Evolutionary conservation across 2,329 filamentous ascomycete genomes (phyloP), one percentile per base, ranked within the genome.

Genomic region (Epichloe elymi): DNA sequence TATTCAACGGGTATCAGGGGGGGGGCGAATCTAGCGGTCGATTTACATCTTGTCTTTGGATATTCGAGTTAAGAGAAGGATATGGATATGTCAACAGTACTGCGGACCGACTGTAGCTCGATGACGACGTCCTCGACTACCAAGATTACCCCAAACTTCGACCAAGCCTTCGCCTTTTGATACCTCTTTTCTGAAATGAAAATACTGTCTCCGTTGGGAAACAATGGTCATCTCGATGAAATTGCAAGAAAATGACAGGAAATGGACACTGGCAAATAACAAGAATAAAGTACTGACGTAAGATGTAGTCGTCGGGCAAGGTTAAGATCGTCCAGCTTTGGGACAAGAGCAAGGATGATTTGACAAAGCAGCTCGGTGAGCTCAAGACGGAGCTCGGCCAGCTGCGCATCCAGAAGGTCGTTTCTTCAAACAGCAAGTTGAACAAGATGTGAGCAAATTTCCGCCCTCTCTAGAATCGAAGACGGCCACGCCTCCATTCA

Each of bases 291-390:
- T 10, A 36, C 46, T 48, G 15, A 48, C 38, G 17, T 20, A 10
- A 5, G 26, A 47, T 20, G 52, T 60, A 73, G 70, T 73, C 70
- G 67, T 70, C 70, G 61, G 65, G 67, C 63, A 84, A 83, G 82
- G 88, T 98, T 76, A 97, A 96, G 86, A 84, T 91, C 74, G 82
- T 82, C 77, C 82, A 87, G 78, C 88, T 98, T 75, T 97, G 93
- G 93, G 83, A 82, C 79, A 98, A 98, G 88, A 90, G 82, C 85
- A 97, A 97, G 85, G 88, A 95, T 70, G 94, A 98, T 68, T 82
- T 98, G 74, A 82, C 82, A 71, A 95, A 93, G 82, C 89, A 95
- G 75, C 84, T 96, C 69, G 83, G 83, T 66, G 89, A 95, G 75
- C 80, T 95, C 71, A 95, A 96, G 87, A 83, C 85, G 60, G 94